Evolutionary conservation across 495 filamentous ascomycete genomes (phyloP), one percentile per base, ranked within the genome.

Genomic region (Oleoguttula mirabilis): DNA sequence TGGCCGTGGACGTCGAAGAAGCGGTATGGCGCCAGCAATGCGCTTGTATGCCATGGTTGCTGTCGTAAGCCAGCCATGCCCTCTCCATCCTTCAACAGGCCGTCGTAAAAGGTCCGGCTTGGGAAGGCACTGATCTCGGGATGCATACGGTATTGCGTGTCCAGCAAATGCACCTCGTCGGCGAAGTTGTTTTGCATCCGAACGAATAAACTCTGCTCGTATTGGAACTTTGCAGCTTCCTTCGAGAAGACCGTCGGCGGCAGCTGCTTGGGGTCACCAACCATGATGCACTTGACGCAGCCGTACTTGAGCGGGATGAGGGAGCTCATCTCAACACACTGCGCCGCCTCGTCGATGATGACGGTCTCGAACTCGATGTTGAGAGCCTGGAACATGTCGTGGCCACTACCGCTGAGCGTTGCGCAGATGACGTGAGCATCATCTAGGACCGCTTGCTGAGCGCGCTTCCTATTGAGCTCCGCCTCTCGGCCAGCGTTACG

Each of bases 81-180:
- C 21, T 68, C 67, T 19, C 90, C 90, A 62, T 98, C 87, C 43
- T 85, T 62, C 16, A 98, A 76, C 40, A 76, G 73, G 16, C 80
- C 76, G 54, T 94, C 84, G 61, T 98, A 98, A 64, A 98, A 98
- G 27, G 87, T 78, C 44, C 71, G 63, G 59, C 86, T 93, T 0
- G 90, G 90, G 61, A 94, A 98, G 24, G 55, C 54, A 59, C 84
- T 92, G 59, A 98, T 98, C 46, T 85, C 82, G 0, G 90, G 90
- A 65, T 98, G 90, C 90, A 98, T 98, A 65, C 90, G 90, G 57
- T 98, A 98, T 56, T 98, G 90, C 24, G 79, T 86, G 61, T 95
- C 88, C 16, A 98, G 75, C 25, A 98, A 70, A 62, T 96, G 88
- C n/a, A 98, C 80, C 51, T 92, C 80, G 30, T 79, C 66, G 1